These are phyloP conservation scores for Plectosphaerella plurivora DNA, from an alignment of 2,329 filamentous ascomycete species.

Conservation along the genomic window DNA sequence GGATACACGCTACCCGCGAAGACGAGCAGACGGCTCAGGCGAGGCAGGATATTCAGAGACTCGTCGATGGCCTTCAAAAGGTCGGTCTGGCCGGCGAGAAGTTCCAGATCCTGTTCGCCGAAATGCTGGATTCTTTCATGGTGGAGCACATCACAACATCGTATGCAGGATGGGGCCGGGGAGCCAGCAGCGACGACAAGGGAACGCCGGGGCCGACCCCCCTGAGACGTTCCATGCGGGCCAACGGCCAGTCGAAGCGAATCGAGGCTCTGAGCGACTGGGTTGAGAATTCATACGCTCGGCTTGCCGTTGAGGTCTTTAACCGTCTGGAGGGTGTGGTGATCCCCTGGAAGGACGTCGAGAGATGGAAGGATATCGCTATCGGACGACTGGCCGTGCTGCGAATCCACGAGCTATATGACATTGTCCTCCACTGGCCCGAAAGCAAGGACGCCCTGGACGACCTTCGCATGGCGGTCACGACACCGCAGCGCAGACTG, in stretches of 20 bases:
- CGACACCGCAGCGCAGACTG: slow-evolving; percentile 62
- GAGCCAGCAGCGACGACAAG: background rate
- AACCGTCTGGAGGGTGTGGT: slow-evolving; percentile 35
- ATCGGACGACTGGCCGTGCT: slow-evolving; percentile 63
- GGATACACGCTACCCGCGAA: slow-evolving; percentile 11
- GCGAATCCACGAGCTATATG: slow-evolving; percentile 69
- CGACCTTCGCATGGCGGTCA: slow-evolving; percentile 68
- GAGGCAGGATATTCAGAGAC: slow-evolving; percentile 45
- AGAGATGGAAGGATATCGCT: slow-evolving; percentile 68
- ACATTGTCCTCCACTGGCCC: slow-evolving; percentile 75
- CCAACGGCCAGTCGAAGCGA: slow-evolving; percentile 43
- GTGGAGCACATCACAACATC: slow-evolving; percentile 55
- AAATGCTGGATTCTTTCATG: slow-evolving; percentile 65
- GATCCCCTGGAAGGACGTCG: slow-evolving; percentile 52
- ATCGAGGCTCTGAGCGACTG: slow-evolving; percentile 59
- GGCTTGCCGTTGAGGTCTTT: slow-evolving; percentile 59
- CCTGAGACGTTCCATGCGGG: slow-evolving; percentile 11
- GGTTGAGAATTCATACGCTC: slow-evolving; percentile 64
- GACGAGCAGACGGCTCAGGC: slow-evolving; percentile 29
- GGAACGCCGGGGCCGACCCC: slow-evolving; percentile 13
- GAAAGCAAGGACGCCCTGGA: slow-evolving; percentile 66
- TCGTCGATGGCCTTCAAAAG: slow-evolving; percentile 55
- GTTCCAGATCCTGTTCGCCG: slow-evolving; percentile 68
- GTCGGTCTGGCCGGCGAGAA: slow-evolving; percentile 66
- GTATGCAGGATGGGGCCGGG: slow-evolving; percentile 56